Base-by-base conservation (phyloP, 2,329 filamentous ascomycete species). In the Microcera coccophila region DNA sequence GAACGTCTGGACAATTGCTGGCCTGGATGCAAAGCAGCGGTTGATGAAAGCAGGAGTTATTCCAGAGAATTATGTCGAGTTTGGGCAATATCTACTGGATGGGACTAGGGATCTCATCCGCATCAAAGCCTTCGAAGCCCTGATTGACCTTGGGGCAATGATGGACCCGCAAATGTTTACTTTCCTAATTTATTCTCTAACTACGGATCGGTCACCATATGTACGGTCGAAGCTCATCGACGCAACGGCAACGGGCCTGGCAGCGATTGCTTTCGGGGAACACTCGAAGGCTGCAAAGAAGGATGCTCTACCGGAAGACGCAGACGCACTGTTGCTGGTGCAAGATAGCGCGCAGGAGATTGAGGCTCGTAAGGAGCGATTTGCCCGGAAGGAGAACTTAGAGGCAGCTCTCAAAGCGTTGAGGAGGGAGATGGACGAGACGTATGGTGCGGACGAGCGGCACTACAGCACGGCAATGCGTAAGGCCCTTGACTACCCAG, bases 1-100 rank as follows among this genome's bases (percentile, higher is more conserved):
- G 46, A 86, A 85, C 48, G 73, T 82, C 41, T 81, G 79, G 72
- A 83, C 82, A 15, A 72, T 75, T 48, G 76, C 82, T 15, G 78
- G 78, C 4, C 63, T 85, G 33, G 75, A 81, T 42, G 82, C 81
- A 42, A 79, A 82, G 56, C 72, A 74, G 55, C 70, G 68, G 31
- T 64, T 85, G 39, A 84, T 84, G 81, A 82, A 82, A 63, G 76
- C 77, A 3, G 73, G 76, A 14, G 73, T 84, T 14, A 81, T 84
- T 24, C 72, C 75, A 1, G 60, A 67, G 22, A 68, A 73, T 31
- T 72, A 74, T 1, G 51, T 76, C 28, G 74, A 80, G 44, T 84
- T 84, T 57, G 70, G 78, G 17, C 77, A 81, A 51, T 85, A 85
- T 54, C 66, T 84, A 9, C 75, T 82, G 52, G 82, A 85, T 53